Evolutionary conservation across 2,329 filamentous ascomycete species (phyloP), one percentile per base, ranked within the genome.

Genomic region (Claviceps paspali): DNA sequence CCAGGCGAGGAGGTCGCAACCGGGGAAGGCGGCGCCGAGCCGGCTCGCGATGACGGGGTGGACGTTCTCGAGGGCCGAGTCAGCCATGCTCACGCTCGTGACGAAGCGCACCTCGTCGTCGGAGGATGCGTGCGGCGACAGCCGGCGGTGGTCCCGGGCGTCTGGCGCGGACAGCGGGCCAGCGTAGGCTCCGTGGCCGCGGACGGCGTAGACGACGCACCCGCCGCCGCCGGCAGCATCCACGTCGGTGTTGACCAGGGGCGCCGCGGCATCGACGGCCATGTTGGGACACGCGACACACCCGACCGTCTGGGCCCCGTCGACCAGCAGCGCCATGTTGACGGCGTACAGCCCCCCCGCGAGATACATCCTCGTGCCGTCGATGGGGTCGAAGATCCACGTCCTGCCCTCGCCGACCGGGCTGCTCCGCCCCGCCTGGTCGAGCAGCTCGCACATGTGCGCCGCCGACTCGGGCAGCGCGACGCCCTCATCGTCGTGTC

Each of bases 301-400:
- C 12, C 64, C 62, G 28, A 73, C 54, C 2, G 62, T 52, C 48
- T 75, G 69, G 39, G 55, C 51, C 3, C 68, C 66, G 19, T 62
- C 65, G 23, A 65, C 55, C 3, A 76, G 49, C 3, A 76, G 58
- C 2, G 61, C 68, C 14, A 72, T 58, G 40, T 75, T 75, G 51
- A 74, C 67, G 39, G 68, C 71, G 44, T 74, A 76, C 33, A 71
- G 62, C 45, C 71, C 56, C 5, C 66, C 63, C 9, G 57, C 53
- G 7, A 76, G 56, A 38, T 70, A 76, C 1, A 68, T 72, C 53
- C 68, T 65, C 2, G 71, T 76, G 6, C 71, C 71, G 43, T 76
- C 71, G 22, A 76, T 74, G 1, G 71, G 71, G 46, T 76, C 71
- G 45, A 76, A 73, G 0, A 76, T 61, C 70, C 71, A 76, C 7